Evolutionary conservation across 805 yeast genomes (phyloP), one percentile per base, ranked within the genome.

Genomic region (Saccharomycopsis malanga): DNA sequence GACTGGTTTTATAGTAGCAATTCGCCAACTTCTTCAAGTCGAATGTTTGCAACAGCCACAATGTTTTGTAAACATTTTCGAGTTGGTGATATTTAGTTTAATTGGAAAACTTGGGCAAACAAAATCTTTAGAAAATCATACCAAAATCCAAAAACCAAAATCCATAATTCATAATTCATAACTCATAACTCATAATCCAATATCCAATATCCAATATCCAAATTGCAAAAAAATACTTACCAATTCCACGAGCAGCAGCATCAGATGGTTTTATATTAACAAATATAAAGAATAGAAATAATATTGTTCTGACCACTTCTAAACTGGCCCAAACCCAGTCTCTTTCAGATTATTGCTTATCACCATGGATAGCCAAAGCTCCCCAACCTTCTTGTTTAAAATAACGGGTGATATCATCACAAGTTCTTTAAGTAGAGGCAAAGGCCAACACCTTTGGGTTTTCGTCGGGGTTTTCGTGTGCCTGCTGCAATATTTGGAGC

Each of bases 211-310:
- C 12, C 30, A 27, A 27, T 7, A 9, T 27, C n/a, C n/a, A 27
- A 27, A 27, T 27, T 12, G 7, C 12, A 12, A 7, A 35, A 27
- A n/a, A 36, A 64, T 67, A 86, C 96, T 70, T 87, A 87, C 96
- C 97, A 73, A 93, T 88, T 81, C 98, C 98, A 78, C 98, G 86
- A 57, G 98, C 96, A 54, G 98, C 98, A 67, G 93, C 98, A 69
- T 93, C 98, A 56, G 98, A 93, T 54, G 98, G 98, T 65, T 89
- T 96, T 97, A n/a, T n/a, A 93, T 88, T n/a, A n/a, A n/a, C n/a
- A n/a, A n/a, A n/a, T n/a, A n/a, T n/a, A n/a, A n/a, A n/a, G n/a
- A n/a, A n/a, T n/a, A n/a, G n/a, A n/a, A n/a, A 93, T 88, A 62
- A 93, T 83, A 56, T 96, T 96, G 47, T 94, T 81, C 68, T 81